These are phyloP conservation scores for Albophoma yamanashiensis DNA, from an alignment of 2,329 filamentous ascomycete species.

Conservation along the genomic window DNA sequence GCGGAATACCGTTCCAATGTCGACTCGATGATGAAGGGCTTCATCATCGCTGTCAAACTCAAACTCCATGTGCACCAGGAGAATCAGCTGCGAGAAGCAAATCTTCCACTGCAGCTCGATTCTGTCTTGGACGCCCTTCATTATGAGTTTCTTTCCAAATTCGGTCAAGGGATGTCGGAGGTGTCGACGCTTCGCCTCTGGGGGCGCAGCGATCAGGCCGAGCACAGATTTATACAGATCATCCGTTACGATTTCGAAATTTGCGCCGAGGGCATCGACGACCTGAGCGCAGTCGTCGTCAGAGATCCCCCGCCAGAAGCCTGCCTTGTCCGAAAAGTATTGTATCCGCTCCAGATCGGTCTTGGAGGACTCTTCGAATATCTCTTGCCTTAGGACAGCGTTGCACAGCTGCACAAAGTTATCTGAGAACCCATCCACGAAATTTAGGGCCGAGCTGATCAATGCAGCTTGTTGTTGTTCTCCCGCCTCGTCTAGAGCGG, in stretches of 20 bases:
- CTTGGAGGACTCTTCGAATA: conserved; percentile 62
- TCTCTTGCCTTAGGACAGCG: conserved; percentile 57
- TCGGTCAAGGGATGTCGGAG: conserved; percentile 50
- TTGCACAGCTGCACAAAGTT: conserved; percentile 58
- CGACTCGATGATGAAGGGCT: conserved; percentile 46
- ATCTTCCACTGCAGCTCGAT: conserved; percentile 62
- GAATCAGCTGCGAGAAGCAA: conserved; percentile 70
- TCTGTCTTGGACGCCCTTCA: conserved; percentile 70
- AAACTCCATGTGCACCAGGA: conserved; percentile 78
- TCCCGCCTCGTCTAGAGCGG: conserved; percentile 35
- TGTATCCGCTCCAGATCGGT: conserved; percentile 66
- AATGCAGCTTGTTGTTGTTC: conserved; percentile 48
- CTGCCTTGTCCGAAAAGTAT: conserved; percentile 66
- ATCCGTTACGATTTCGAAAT: conserved; percentile 47
- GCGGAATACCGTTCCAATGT: conserved; percentile 60
- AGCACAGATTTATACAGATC: conserved; percentile 42
- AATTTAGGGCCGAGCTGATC: conserved; percentile 57
- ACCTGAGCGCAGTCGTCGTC: conserved; percentile 70
- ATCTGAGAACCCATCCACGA: conserved; percentile 60
- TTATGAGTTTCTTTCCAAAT: conserved; percentile 65
- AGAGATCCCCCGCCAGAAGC: conserved; percentile 67
- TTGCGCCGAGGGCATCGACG: conserved; percentile 56
- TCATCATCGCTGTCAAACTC: conserved; percentile 67
- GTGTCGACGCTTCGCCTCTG: conserved; percentile 34
- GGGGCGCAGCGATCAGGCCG: conserved; percentile 31